Evolutionary conservation across 2,329 filamentous ascomycete species (phyloP), one percentile per base, ranked within the genome.

Genomic region (Hypomyces rosellus): DNA sequence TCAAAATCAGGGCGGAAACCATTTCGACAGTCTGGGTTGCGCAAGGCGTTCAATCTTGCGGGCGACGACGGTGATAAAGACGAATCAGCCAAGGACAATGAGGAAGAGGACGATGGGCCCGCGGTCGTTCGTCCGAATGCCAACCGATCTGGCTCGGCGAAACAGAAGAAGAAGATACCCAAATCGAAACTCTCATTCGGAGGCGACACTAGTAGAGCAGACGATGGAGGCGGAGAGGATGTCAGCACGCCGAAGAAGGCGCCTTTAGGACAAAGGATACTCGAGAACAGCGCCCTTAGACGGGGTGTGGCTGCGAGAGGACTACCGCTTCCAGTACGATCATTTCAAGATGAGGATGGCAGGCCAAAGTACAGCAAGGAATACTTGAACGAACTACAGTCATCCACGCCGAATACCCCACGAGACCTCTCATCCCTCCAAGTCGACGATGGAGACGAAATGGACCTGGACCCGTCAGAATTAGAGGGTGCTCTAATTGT

Each of bases 361-460:
- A 75, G 86, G 36, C 90, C 89, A 0, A 86, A 74, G 52, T 97
- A 99, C 65, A 95, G 80, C 71, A 88, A 87, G 61, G 89, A 95
- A 59, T 89, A 92, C 57, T 75, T 99, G 16, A 84, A 88, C 34
- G 89, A 96, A 65, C 76, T 99, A 13, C 88, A 89, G 55, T 86
- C 84, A 52, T 90, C 88, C 12, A 96, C 91, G 0, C 90, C 89
- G 0, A 88, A 84, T 20, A 91, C 88, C 0, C 91, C 90, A 0
- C 85, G 81, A 55, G 78, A 88, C 52, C 61, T 84, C 1, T 71
- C 73, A 0, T 69, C 68, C 0, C 54, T 74, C 7, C 65, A 69
- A 22, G 68, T 73, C 7, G 69, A 72, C 33, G 68, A 78, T 18
- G 74, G 74, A 13, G 69, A 72, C 11, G 73, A 74, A 22, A 81